phyloP scores from a whole-genome alignment of 495 filamentous ascomycete genomes.

The Delitschia confertaspora region DNA sequence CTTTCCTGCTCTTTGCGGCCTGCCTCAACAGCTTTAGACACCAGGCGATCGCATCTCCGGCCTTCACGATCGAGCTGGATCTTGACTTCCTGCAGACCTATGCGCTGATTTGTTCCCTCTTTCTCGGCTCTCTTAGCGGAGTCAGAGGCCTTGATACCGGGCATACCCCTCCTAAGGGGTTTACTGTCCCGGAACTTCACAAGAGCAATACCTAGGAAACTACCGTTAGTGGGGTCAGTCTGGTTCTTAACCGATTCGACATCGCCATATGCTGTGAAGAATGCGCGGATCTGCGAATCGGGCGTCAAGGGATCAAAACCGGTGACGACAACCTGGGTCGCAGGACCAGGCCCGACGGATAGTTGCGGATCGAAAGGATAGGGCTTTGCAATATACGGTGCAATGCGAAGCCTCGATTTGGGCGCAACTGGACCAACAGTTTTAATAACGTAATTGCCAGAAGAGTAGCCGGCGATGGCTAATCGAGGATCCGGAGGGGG shows the following conservation, averaged over 20 bases:
- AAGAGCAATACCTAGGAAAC: conserved; percentile 82
- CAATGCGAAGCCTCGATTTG: conserved; percentile 65
- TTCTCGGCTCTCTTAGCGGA: conserved; percentile 71
- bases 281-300: conserved; percentile 64
- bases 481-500: conserved; percentile 70
- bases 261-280: conserved; percentile 81
- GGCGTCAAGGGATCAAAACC: conserved; percentile 85
- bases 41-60: conserved; percentile 61
- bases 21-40: conserved; percentile 60
- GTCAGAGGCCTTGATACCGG: conserved; percentile 54
- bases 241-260: conserved; percentile 82
- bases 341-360: conserved; percentile 80
- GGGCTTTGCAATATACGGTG: conserved; percentile 67
- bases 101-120: conserved; percentile 56
- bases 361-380: conserved; percentile 70
- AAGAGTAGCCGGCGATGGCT: conserved; percentile 50
- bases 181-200: conserved; percentile 76
- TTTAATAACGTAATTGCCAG: conserved; percentile 30
- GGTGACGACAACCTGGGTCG: conserved; percentile 80
- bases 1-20: conserved; percentile 44
- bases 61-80: conserved; percentile 88
- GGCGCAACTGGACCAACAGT: conserved; percentile 38
- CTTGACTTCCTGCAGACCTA: conserved; percentile 63
- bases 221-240: conserved; percentile 85
- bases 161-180: conserved; percentile 40